These are phyloP conservation scores for Puccinia polysora DNA, from an alignment of 1,284 basidiomycete genomes.

Conservation along the genomic window DNA sequence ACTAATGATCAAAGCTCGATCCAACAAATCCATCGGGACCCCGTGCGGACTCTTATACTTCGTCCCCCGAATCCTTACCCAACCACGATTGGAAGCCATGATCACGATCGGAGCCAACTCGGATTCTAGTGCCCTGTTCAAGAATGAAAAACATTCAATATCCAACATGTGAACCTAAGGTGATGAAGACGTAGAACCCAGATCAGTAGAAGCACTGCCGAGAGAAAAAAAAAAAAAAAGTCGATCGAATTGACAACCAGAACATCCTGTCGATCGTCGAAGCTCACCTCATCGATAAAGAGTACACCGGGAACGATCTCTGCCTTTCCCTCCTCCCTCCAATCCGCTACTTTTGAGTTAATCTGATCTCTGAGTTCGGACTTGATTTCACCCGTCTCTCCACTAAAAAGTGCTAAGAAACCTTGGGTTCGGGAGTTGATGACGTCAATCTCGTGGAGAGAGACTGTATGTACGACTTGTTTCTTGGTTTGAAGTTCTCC, in stretches of 20 bases:
- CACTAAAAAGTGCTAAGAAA: slow-evolving; percentile 62
- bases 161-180: slow-evolving; percentile 98
- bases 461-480: slow-evolving; percentile 94
- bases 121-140: slow-evolving; percentile 90
- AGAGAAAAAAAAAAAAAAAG: neutral
- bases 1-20: slow-evolving; percentile 90
- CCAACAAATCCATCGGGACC: slow-evolving; percentile 86
- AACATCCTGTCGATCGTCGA: no score
- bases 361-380: slow-evolving; percentile 94
- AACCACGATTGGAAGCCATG: slow-evolving; percentile 96
- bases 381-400: slow-evolving; percentile 98
- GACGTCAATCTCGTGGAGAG: slow-evolving; percentile 96
- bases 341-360: slow-evolving; percentile 92
- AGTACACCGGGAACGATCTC: slow-evolving; percentile 89
- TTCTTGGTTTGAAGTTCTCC: slow-evolving; percentile 96
- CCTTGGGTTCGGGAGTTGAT: slow-evolving; percentile 97
- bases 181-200: slow-evolving; percentile 55
- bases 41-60: slow-evolving; percentile 91
- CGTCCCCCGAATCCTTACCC: slow-evolving; percentile 89
- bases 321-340: slow-evolving; percentile 98
- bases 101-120: slow-evolving; percentile 92
- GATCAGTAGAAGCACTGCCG: neutral
- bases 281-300: slow-evolving; percentile 53
- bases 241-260: no score
- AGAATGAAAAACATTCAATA: slow-evolving; percentile 97